These are phyloP conservation scores for Sicyos baderoa DNA, from an alignment of 306 rosid species.

Conservation along the genomic window DNA sequence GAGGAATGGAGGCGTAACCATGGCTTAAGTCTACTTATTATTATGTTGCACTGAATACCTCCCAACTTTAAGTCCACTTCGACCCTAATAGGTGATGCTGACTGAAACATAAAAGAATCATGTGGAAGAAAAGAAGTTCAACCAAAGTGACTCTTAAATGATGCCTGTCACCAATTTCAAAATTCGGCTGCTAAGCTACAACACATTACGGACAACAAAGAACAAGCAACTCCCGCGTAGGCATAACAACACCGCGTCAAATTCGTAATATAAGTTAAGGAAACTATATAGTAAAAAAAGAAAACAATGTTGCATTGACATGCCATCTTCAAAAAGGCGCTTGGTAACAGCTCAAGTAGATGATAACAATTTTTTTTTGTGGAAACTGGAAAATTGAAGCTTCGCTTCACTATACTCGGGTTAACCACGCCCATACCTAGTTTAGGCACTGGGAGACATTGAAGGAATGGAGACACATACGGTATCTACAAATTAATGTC, in stretches of 20 bases:
- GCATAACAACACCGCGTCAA: background rate
- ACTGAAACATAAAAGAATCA: constrained; percentile 44
- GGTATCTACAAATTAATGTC: no score
- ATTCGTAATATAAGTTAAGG: background rate
- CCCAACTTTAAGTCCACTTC: constrained; percentile 90
- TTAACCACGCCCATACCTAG: no score
- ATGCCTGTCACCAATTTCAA: background rate
- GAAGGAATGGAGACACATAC: no score
- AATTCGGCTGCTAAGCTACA: background rate
- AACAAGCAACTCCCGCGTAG: background rate
- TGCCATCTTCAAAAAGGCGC: background rate
- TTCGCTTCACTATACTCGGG: no score
- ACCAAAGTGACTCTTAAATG: constrained; percentile 14
- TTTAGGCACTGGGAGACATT: no score
- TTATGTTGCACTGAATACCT: constrained; percentile 82
- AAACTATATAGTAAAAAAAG: constrained; percentile 2
- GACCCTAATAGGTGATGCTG: constrained; percentile 64
- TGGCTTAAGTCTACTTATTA: constrained; percentile 75
- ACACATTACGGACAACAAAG: background rate
- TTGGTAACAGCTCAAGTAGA: background rate
- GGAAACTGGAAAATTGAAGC: no score
- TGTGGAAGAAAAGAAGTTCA: constrained; percentile 15
- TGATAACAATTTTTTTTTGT: background rate
- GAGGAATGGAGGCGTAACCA: constrained; percentile 60
- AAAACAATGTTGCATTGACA: background rate